Evolutionary conservation across 2,329 filamentous ascomycete species (phyloP).

Genomic region (Dothideomycetes sp.): DNA sequence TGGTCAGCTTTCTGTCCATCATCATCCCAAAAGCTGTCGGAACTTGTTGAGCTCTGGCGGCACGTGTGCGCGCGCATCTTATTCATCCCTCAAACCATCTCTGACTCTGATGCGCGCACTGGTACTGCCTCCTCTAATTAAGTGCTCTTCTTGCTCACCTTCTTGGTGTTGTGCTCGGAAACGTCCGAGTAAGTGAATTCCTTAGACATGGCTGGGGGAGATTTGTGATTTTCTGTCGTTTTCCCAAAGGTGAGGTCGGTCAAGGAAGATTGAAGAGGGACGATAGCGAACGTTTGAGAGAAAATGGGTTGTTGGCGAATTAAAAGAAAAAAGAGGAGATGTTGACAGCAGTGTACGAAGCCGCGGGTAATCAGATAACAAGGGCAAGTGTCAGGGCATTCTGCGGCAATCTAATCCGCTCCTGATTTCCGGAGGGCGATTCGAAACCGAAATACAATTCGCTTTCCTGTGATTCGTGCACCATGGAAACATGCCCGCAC

Average conservation of each 20-base stretch:
- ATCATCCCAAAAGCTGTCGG: no score
- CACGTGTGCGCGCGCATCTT: background rate
- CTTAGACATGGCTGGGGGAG: constrained; percentile 40
- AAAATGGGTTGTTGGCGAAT: background rate
- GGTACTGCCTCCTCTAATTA: background rate
- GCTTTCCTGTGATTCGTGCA: no score
- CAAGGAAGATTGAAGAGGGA: background rate
- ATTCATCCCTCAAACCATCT: background rate
- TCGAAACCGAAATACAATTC: no score
- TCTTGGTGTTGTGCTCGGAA: constrained; percentile 81
- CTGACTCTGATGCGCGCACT: background rate
- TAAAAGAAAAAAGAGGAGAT: no score
- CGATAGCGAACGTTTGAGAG: background rate
- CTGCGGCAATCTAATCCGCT: no score
- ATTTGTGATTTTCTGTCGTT: background rate
- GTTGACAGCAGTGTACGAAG: no score
- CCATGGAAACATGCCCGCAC: no score
- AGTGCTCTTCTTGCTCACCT: constrained; percentile 26
- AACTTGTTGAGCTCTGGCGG: background rate
- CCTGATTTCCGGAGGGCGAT: no score
- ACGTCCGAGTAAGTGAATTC: constrained; percentile 71
- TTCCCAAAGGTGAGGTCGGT: background rate
- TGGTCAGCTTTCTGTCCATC: no score
- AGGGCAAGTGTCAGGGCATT: no score
- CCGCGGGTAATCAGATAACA: no score